Percentiles rank a stretch among this genome's conserved stretches.
phyloP scores from a whole-genome alignment of 805 yeast genomes.

The Candida suzukii region DNA sequence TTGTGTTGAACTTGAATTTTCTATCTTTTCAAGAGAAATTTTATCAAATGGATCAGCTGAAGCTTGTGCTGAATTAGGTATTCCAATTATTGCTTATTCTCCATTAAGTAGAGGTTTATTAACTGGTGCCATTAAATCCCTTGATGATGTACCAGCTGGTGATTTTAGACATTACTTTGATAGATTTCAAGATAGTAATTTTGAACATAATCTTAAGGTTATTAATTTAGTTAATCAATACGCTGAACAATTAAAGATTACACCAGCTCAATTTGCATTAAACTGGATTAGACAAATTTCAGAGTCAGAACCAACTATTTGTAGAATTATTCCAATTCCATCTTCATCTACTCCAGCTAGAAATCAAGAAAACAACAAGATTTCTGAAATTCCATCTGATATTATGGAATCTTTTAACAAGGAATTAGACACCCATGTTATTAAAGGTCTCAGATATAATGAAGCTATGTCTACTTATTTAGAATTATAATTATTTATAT shows the following conservation, averaged over 20 bases:
- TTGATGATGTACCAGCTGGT: conserved; percentile 43
- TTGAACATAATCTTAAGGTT: conserved; percentile 43
- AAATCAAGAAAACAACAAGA: conserved; percentile 54
- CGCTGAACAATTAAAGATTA: conserved; percentile 38
- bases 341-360: conserved; percentile 58
- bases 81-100: conserved; percentile 74
- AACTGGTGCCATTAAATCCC: conserved; percentile 49
- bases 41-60: conserved; percentile 56
- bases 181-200: conserved; percentile 49
- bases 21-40: conserved; percentile 61
- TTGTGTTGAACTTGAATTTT: conserved; percentile 74
- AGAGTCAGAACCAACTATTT: conserved; percentile 24
- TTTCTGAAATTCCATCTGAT: conserved; percentile 40
- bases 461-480: no score
- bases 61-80: conserved; percentile 45
- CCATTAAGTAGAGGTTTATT: conserved; percentile 78
- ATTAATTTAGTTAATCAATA: conserved; percentile 42
- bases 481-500: no score
- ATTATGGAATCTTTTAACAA: conserved; percentile 50
- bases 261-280: conserved; percentile 63
- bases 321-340: conserved; percentile 73
- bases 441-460: conserved; percentile 37
- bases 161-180: conserved; percentile 49
- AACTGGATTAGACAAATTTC: conserved; percentile 48
- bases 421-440: conserved; percentile 33